Evolutionary conservation across 129 eudicot genomes (phyloP).

Genomic region (Flaveria linearis): DNA sequence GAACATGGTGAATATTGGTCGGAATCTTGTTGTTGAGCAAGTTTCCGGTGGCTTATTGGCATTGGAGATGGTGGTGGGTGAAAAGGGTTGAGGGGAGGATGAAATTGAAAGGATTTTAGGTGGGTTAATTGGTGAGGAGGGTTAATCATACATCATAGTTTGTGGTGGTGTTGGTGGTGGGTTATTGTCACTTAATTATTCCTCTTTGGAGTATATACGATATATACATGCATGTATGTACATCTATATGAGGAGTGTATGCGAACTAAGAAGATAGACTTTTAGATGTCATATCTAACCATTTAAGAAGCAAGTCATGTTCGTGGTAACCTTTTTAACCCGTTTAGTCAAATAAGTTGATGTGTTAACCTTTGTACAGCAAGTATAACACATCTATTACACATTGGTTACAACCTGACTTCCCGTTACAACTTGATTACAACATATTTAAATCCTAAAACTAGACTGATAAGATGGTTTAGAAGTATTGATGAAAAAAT

Average conservation of each 20-base stretch:
- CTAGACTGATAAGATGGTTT: too few species aligned
- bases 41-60: constrained; percentile 46
- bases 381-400: too few species aligned
- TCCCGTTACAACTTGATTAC: too few species aligned
- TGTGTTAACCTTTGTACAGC: too few species aligned
- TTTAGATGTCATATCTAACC: too few species aligned
- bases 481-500: too few species aligned
- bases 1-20: constrained; percentile 41
- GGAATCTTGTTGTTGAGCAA: constrained; percentile 29
- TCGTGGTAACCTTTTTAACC: too few species aligned
- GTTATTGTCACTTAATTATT: constrained; percentile 36
- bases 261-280: too few species aligned
- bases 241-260: neutral
- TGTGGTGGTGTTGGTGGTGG: constrained; percentile 33
- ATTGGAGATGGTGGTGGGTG: constrained; percentile 15
- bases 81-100: constrained; percentile 11
- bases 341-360: too few species aligned
- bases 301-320: too few species aligned
- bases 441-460: too few species aligned
- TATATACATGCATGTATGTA: neutral
- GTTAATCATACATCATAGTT: constrained; percentile 30
- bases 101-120: constrained; percentile 16
- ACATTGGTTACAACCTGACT: too few species aligned
- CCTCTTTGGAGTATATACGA: neutral
- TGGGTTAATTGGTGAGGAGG: constrained; percentile 32